Evolutionary conservation across 1,284 basidiomycete genomes (phyloP), one percentile per base, ranked within the genome.

Genomic region (Gomphus sp.): DNA sequence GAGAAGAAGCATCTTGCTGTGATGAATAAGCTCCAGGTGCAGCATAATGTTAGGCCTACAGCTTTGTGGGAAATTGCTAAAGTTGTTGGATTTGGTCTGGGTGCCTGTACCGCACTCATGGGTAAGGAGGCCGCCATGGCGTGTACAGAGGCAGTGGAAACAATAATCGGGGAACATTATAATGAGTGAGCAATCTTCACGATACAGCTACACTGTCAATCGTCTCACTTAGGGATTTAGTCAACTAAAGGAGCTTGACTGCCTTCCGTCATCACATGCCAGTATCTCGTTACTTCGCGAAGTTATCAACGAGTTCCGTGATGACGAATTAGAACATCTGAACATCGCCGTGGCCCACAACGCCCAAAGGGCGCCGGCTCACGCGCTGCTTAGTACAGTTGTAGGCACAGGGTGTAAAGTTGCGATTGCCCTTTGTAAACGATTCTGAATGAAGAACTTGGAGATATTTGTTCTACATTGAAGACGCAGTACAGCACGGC

Each of bases 61-160:
- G 64, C 87, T 1, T 77, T 98, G 34, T 84, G 85, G 59, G 90
- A 92, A 16, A 76, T 93, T 1, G 96, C 95, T 67, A 90, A 92
- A 66, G 80, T 82, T 2, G 89, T 88, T 53, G 94, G 94, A 1
- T 93, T 89, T 68, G 85, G 88, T 1, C 74, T 98, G 4, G 95
- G 95, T 5, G 87, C 87, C 1, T 79, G 77, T 0, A 97, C 95
- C 0, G 95, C 93, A 0, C 71, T 96, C 18, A 80, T 98, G 80
- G 91, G 95, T 16, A 89, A 86, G 66, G 87, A 98, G 64, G 93
- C 93, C 7, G 94, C 95, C 0, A 98, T 98, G 95, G 95, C 95
- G 2, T 98, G 94, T 66, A 98, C 95, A 0, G 95, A 98, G 71
- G 95, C 95, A 0, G 94, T 98, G 4, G 95, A 98, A 72, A 98